Evolutionary conservation across 129 eudicot genomes (phyloP), one percentile per base, ranked within the genome.

Genomic region (Pulicaria dysenterica): DNA sequence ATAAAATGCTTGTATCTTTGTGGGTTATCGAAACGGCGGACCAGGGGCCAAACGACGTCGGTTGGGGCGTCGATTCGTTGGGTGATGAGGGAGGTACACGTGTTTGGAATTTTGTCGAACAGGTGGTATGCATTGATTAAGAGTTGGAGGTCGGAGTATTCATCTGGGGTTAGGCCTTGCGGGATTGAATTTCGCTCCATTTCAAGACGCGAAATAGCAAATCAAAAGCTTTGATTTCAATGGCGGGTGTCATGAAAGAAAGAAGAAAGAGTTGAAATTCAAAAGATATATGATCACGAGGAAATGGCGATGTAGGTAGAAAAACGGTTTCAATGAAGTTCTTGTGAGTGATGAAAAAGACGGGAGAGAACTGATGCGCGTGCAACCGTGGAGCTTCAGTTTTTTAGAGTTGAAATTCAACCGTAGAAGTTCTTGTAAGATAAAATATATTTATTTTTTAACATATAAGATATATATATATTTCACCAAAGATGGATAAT

Each of bases 1-100:
- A 91, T 91, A 73, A 91, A 91, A 82, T 91, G 97, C 44, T 91
- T 91, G 90, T 91, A 91, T 46, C 83, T 79, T 61, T 88, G 95
- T 3, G 97, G 97, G 83, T 91, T 91, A 51, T 88, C 97, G 83
- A 91, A 91, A 1, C 82, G 76, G 17, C 92, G 90, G 16, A 91
- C 85, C 0, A 86, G 58, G 5, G 92, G 95, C 97, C 97, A 91
- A 3, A 91, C 95, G 0, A 54, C 62, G 60, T 11, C 46, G 5
- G 83, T 76, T 4, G 97, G 97, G 0, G 97, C 95, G 37, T 91
- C 84, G 49, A 91, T 88, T 8, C 92, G 95, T 70, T 88, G 97
- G 0, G 89, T 84, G 70, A 91, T 78, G 38, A 91, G 88, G 54
- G 95, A 88, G 11, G 97, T 86, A 85, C 95, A 88, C 17, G 97